Conservation (phyloP, 2,329 filamentous ascomycete species). For the Cladosporium oxysporum region DNA sequence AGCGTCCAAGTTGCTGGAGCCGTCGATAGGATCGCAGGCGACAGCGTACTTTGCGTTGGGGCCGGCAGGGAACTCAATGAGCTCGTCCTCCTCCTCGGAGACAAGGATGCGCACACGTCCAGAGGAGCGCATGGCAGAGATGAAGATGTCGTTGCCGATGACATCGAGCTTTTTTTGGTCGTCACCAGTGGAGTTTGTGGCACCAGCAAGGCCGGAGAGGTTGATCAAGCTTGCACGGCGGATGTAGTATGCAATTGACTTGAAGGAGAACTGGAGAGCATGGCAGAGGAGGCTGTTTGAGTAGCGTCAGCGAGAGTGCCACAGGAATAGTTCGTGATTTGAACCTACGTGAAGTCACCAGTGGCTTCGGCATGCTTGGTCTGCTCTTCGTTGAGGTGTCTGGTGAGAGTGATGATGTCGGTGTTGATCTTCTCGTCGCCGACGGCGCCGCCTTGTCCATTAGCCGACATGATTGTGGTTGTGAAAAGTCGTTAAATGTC, state of each 20-base stretch:
- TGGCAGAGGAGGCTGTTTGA: slow-evolving; percentile 80
- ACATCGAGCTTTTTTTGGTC: slow-evolving; percentile 99
- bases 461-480: slow-evolving; percentile 36
- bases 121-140: slow-evolving; percentile 89
- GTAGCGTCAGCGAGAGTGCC: slow-evolving; percentile 22
- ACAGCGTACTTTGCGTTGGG: slow-evolving; percentile 83
- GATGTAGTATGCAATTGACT: slow-evolving; percentile 99
- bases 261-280: slow-evolving; percentile 98
- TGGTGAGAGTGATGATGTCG: slow-evolving; percentile 90
- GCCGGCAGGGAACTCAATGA: slow-evolving; percentile 79
- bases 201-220: slow-evolving; percentile 89
- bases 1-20: slow-evolving; percentile 94
- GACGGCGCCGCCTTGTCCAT: slow-evolving; percentile 54
- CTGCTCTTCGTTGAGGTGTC: slow-evolving; percentile 96
- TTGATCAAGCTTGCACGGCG: slow-evolving; percentile 86
- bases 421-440: slow-evolving; percentile 84
- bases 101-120: slow-evolving; percentile 89
- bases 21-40: slow-evolving; percentile 96
- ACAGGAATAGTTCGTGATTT: no score
- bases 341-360: slow-evolving; percentile 91
- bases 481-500: background rate
- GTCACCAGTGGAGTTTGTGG: slow-evolving; percentile 92
- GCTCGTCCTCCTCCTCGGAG: slow-evolving; percentile 96
- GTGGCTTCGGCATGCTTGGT: slow-evolving; percentile 89
- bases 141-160: slow-evolving; percentile 97